Evolutionary conservation across 257 asterid species (phyloP), one percentile per base, ranked within the genome.

Genomic region (Schizonepeta tenuifolia): DNA sequence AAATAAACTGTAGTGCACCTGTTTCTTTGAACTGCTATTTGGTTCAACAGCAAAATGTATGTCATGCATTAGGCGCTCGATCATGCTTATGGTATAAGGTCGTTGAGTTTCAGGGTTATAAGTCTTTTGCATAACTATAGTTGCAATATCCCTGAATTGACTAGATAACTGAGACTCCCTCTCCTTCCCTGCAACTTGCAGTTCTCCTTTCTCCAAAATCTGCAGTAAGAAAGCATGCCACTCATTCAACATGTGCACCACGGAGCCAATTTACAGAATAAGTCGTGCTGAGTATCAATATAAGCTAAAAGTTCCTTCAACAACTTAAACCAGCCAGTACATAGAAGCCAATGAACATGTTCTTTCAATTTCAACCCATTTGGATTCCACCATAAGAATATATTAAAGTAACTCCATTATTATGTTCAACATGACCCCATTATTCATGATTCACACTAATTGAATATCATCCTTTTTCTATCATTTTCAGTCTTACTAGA

Each of bases 191-290:
- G 99, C 98, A 75, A 94, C 89, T 85, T 94, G 99, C 35, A 94
- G 88, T 78, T 94, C 99, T 40, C 99, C 99, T 79, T 88, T 94
- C 79, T 94, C 99, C 85, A 94, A 85, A 82, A 94, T 94, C 99
- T 93, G 84, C 75, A 80, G 67, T 8, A 57, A 43, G 50, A 43
- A 65, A 64, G 56, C 72, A 72, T 3, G 14, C 7, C 6, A 18
- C 40, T 75, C 56, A 70, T 12, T 56, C 70, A 72, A 20, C 35
- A 54, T 31, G 62, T 43, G 28, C 41, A 53, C 41, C 71, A 26
- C 18, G 20, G 22, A 70, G 50, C 41, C 40, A 24, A 9, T 36
- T 54, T 43, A 46, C 60, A 55, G 17, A 61, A 59, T 8, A 38
- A 35, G 73, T 50, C 44, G 13, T 18, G 17, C 13, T n/a, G 31